Percentiles rank a stretch among this genome's conserved stretches.
These are phyloP conservation scores for Mycena venus DNA, from an alignment of 768 basidiomycete species.

Conservation along the genomic window DNA sequence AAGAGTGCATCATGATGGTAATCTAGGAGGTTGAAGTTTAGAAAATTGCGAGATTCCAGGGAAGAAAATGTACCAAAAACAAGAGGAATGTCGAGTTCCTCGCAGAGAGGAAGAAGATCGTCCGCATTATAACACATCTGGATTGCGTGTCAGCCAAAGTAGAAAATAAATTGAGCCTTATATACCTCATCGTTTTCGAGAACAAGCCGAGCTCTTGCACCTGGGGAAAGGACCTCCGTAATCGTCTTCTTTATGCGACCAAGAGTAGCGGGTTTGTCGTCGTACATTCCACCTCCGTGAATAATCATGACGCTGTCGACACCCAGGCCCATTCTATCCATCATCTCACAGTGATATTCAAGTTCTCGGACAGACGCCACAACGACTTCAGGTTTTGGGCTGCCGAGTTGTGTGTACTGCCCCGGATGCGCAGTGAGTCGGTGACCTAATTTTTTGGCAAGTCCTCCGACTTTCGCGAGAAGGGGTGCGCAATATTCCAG, in stretches of 20 bases:
- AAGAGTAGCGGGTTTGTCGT: constrained; percentile 81
- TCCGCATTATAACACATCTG: constrained; percentile 90
- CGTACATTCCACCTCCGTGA: constrained; percentile 88
- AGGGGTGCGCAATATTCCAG: constrained; percentile 77
- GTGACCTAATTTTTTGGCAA: constrained; percentile 80
- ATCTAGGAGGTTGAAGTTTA: constrained; percentile 54
- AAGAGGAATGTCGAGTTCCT: constrained; percentile 83
- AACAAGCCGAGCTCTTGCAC: constrained; percentile 81
- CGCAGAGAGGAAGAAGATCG: constrained; percentile 88
- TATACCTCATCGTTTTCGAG: constrained; percentile 95
- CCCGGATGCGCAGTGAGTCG: constrained; percentile 91
- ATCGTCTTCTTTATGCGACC: constrained; percentile 82
- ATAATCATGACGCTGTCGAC: constrained; percentile 92
- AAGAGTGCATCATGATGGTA: constrained; percentile 88
- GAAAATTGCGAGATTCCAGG: constrained; percentile 45
- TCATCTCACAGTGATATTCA: constrained; percentile 89
- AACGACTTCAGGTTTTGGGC: constrained; percentile 81
- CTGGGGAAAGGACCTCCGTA: constrained; percentile 64
- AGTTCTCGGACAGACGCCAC: constrained; percentile 85
- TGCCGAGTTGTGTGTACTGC: constrained; percentile 87
- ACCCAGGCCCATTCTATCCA: constrained; percentile 86
- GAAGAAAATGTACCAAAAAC: constrained; percentile 64
- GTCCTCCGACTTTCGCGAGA: constrained; percentile 68
- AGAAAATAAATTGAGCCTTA: background rate
- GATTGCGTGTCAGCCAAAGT: background rate